Evolutionary conservation across 805 yeast species (phyloP).

Genomic region (Schizosaccharomyces japonicus): DNA sequence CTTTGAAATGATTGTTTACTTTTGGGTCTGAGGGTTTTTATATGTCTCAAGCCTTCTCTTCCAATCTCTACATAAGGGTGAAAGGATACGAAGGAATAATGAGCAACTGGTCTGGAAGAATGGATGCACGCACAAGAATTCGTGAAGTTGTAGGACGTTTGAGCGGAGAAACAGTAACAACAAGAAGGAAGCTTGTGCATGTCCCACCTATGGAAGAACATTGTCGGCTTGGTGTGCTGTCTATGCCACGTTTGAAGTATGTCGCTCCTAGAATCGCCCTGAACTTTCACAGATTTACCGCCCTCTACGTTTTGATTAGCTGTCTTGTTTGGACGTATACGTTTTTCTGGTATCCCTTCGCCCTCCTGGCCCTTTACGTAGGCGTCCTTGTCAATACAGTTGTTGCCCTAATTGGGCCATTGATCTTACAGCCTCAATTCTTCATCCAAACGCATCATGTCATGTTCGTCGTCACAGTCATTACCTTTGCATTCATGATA

Average conservation of each 20-base stretch:
- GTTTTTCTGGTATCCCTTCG: neutral
- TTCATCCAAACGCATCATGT: too few species aligned
- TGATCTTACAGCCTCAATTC: too few species aligned
- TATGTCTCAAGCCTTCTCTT: too few species aligned
- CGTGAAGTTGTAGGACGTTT: neutral
- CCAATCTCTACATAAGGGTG: too few species aligned
- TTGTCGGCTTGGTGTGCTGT: neutral
- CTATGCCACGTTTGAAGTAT: neutral
- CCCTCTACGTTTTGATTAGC: neutral
- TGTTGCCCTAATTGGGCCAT: too few species aligned
- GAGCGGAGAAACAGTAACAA: neutral
- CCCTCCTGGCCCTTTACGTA: neutral
- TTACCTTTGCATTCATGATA: too few species aligned
- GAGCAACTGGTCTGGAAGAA: too few species aligned
- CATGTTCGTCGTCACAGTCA: too few species aligned
- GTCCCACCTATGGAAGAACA: neutral
- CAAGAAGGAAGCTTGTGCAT: neutral
- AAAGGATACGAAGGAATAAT: too few species aligned
- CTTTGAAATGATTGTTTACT: too few species aligned
- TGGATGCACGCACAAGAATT: neutral
- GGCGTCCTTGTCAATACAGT: neutral
- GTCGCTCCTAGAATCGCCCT: neutral
- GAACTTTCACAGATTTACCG: neutral
- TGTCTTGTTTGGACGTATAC: neutral
- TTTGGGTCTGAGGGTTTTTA: too few species aligned